A percentile compares a stretch with the other conserved stretches of the same genome.
Conservation (phyloP, 495 filamentous ascomycete genomes). For the Talaromyces stipitatus region DNA sequence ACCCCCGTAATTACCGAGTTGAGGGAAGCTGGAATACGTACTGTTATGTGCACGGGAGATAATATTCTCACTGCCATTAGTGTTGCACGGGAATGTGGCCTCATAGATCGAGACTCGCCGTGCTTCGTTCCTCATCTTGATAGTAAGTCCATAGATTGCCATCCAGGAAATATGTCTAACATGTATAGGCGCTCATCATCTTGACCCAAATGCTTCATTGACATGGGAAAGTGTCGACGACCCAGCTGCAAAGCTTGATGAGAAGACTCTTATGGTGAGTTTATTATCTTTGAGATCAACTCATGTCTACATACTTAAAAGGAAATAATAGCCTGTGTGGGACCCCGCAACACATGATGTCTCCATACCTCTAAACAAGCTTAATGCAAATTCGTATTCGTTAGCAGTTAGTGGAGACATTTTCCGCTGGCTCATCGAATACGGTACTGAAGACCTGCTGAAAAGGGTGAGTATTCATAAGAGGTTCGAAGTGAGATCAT, state of each 20-base stretch:
- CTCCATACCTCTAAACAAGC: constrained; percentile 76
- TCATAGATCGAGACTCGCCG: constrained; percentile 71
- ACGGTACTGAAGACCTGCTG: constrained; percentile 66
- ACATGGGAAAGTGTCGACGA: constrained; percentile 93
- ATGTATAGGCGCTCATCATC: constrained; percentile 42
- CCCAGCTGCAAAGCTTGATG: constrained; percentile 63
- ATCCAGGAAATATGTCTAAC: constrained; percentile 5
- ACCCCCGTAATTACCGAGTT: constrained; percentile 73
- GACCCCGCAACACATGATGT: constrained; percentile 62
- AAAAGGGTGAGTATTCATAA: constrained; percentile 45
- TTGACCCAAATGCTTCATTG: constrained; percentile 60
- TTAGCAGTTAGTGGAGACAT: constrained; percentile 87
- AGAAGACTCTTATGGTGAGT: constrained; percentile 61
- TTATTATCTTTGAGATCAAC: background rate
- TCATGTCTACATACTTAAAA: constrained; percentile 16
- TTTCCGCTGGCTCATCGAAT: constrained; percentile 95
- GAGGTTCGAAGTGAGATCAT: background rate
- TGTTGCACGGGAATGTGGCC: constrained; percentile 84
- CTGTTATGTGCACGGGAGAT: constrained; percentile 97
- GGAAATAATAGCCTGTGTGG: constrained; percentile 53
- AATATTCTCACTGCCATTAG: constrained; percentile 97
- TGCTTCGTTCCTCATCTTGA: constrained; percentile 93
- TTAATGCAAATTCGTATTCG: constrained; percentile 72
- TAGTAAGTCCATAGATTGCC: constrained; percentile 34
- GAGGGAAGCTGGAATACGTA: constrained; percentile 75